Evolutionary conservation across 2,329 filamentous ascomycete species (phyloP).

Genomic region (Mollisiaceae sp.): DNA sequence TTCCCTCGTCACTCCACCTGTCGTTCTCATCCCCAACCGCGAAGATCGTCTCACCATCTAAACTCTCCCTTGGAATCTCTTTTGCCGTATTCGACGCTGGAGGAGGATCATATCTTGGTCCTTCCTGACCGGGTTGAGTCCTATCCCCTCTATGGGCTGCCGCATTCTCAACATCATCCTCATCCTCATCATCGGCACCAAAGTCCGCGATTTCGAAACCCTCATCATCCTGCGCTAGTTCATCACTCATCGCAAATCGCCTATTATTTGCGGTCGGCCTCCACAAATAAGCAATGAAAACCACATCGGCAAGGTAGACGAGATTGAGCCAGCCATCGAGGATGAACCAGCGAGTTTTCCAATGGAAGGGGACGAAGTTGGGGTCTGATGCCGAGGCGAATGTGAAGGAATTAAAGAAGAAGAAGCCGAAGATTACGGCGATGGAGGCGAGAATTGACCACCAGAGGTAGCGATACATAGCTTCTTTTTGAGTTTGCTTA

Average conservation of each 20-base stretch:
- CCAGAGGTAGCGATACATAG: conserved; percentile 99
- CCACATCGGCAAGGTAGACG: conserved; percentile 92
- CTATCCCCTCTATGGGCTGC: conserved; percentile 45
- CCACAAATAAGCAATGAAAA: conserved; percentile 95
- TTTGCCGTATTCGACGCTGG: conserved; percentile 34
- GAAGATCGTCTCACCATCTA: conserved; percentile 94
- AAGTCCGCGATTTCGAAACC: conserved; percentile 97
- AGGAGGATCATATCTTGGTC: conserved; percentile 44
- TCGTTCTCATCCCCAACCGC: conserved; percentile 86
- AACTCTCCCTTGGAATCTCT: conserved; percentile 58
- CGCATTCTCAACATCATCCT: conserved; percentile 56
- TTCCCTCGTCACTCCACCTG: conserved; percentile 79
- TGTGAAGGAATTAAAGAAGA: conserved; percentile 97
- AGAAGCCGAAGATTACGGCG: conserved; percentile 95
- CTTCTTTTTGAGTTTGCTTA: conserved; percentile 89
- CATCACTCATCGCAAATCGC: conserved; percentile 97
- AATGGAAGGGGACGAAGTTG: conserved; percentile 93
- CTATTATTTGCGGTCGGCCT: conserved; percentile 95
- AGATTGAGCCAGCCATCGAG: conserved; percentile 97
- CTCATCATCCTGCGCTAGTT: conserved; percentile 97
- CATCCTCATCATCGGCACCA: conserved; percentile 69
- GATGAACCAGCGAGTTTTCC: conserved; percentile 97
- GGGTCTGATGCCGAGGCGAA: conserved; percentile 85
- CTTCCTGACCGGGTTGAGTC: conserved; percentile 34
- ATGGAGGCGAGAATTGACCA: conserved; percentile 95